phyloP scores from a whole-genome alignment of 2,329 filamentous ascomycete genomes.

The Rosellinia necatrix region DNA sequence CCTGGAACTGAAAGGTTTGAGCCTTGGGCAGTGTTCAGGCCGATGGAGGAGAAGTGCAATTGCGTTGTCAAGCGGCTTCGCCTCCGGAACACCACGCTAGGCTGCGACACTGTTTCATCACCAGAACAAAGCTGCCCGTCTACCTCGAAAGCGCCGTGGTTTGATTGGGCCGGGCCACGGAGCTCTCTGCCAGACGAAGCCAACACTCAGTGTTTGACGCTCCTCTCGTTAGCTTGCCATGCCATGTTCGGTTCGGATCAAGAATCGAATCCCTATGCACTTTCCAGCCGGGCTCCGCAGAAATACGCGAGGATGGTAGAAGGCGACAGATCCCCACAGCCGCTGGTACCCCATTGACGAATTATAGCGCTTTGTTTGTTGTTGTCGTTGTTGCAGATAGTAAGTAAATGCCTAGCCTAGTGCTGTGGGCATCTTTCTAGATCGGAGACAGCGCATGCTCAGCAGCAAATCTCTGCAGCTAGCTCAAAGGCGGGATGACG shows the following conservation, averaged over 20 bases:
- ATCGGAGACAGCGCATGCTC: not conserved
- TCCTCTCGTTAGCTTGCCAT: too few species aligned
- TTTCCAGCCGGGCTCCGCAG: too few species aligned
- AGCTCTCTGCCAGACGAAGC: too few species aligned
- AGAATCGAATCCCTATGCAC: too few species aligned
- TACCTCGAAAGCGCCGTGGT: not conserved
- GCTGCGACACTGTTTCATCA: not conserved
- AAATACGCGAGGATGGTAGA: too few species aligned
- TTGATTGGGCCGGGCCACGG: not conserved
- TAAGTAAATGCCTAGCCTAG: not conserved
- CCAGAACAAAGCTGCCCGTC: not conserved
- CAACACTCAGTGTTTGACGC: too few species aligned
- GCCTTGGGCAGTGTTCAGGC: not conserved
- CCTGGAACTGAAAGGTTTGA: not conserved
- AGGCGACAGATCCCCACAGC: too few species aligned
- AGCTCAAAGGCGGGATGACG: constrained; percentile 3
- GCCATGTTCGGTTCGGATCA: too few species aligned
- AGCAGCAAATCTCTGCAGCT: too few species aligned
- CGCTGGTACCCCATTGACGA: too few species aligned
- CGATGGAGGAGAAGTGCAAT: not conserved
- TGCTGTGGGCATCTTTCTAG: not conserved
- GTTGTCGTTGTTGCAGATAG: too few species aligned
- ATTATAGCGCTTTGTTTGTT: too few species aligned
- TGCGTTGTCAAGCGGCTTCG: not conserved
- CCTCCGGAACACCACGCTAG: not conserved